Base-by-base conservation (phyloP, 2,329 filamentous ascomycete species). In the Microcera coccophila region DNA sequence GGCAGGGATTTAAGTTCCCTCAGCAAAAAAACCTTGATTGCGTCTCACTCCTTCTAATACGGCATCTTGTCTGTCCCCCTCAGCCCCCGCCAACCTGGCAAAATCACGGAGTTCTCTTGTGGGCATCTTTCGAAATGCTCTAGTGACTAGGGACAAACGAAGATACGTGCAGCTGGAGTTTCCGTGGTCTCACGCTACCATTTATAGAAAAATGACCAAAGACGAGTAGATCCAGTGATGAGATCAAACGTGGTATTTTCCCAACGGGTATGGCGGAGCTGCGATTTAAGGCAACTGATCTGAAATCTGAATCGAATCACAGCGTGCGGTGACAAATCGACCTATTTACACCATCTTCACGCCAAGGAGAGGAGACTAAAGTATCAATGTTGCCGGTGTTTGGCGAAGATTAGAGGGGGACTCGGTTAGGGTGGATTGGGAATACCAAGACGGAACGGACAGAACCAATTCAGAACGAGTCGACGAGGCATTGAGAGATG, bases 1-100 rank as follows among this genome's bases (percentile, higher is more conserved):
- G 55, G 58, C 3, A 53, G 55, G 0, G 42, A 55, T 0, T 47
- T 58, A 0, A 19, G 55, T 1, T 24, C 20, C 0, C 36, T 58
- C 4, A 47, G 38, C 28, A 50, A 57, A 18, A 9, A 44, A 14
- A 39, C 41, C 0, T 10, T n/a, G 2, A 52, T 58, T 5, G 24
- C 29, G 0, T 33, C 39, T 8, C 37, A 32, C 9, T 58, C 55
- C 4, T 12, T 1, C 3, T 15, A 16, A 5, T 36, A 52, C 0
- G 36, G 33, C 0, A 54, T 55, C 5, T 14, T 18, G 1, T 39
- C 52, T 0, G 44, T 42, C 1, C 45, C 0, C 40, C 55, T 0
- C 15, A 18, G 0, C 48, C 51, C 1, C 36, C 55, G 0, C 52
- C 53, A 0, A 58, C 15, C 33, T 58, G 11, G 29, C 26, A 14